Base-by-base conservation (phyloP, 176 grass and related monocot species). In the Microstegium vimineum region DNA sequence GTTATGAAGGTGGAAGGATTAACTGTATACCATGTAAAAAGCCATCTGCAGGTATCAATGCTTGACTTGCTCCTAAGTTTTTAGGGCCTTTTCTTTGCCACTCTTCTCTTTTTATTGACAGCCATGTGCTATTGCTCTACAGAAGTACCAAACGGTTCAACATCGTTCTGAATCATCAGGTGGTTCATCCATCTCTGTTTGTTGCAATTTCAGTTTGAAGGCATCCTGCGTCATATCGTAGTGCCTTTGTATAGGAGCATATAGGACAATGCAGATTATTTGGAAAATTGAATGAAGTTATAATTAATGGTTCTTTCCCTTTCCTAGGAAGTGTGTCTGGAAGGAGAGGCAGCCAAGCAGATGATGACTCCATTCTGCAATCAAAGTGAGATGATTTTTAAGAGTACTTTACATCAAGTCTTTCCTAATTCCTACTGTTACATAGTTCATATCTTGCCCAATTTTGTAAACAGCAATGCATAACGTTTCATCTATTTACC, bases 1-100 rank as follows among this genome's bases (percentile, higher is more conserved):
- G 59, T 97, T 49, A 93, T 94, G 94, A 93, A 93, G 64, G 75
- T 94, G n/a, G 87, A 97, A 60, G 82, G 94, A 6, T 79, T 97
- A 86, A 97, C 82, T 71, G 90, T 97, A 97, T 97, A 93, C 82
- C 91, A 97, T 83, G 89, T 93, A 46, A 97, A 97, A 85, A 97
- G 91, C 81, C 94, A 97, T 86, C 79, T 97, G 34, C 94, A 91
- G 89, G 94, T 97, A 37, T 60, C n/a, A 26, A 26, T 81, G 13
- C 6, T 35, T 76, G 65, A 56, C 12, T 37, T 74, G 35, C 69
- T 42, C 17, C 66, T 73, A 40, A 10, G 10, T 84, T 73, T 62
- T 37, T 14, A 62, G 9, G 43, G 61, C 22, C 10, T 60, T 60
- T 33, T 69, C 0, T 61, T 17, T 62, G 13, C 59, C 10, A 12